Base-by-base conservation (phyloP, 768 basidiomycete species). In the Trametes cinnabarina region DNA sequence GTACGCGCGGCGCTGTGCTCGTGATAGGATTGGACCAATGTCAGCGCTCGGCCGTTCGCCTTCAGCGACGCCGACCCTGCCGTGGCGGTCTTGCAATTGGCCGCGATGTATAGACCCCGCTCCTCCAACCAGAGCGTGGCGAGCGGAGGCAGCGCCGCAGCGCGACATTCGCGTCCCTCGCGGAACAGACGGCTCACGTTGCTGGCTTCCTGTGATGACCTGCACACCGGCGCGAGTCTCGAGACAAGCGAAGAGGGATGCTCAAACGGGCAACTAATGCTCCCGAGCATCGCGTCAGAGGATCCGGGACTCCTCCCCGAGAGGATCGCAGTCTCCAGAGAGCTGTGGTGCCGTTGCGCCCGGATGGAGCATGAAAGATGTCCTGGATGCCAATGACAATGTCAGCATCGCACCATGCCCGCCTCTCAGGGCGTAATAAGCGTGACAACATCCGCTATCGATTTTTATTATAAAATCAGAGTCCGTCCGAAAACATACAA, bases 101-200 rank as follows among this genome's bases (percentile, higher is more conserved):
- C 58, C 53, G 58, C 47, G 39, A n/a, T n/a, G 14, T 42, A 59
- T 48, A 53, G 51, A 25, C 51, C 22, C 51, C 58, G 58, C 46
- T 30, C 51, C n/a, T 20, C 42, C 58, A 52, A 48, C 51, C 51
- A 37, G 41, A 23, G 51, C 20, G 43, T 17, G 40, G 47, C 44
- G 30, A 19, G 32, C 34, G 42, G 44, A 58, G 51, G 14, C n/a
- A 39, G 10, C 37, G 11, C 15, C 14, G 39, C 51, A 53, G 47
- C 48, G 28, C 47, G 58, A 53, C 58, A 37, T 28, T 35, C 44
- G 57, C 50, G 57, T 41, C 43, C 49, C 20, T 47, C 57, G 49
- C 48, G 49, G 49, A 51, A 32, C 28, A 51, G 49, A 51, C 56
- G 34, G 40, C 55, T 47, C 46, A 39, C 28, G 14, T 6, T n/a